Evolutionary conservation across 257 asterid species (phyloP).

Genomic region (Phtheirospermum japonicum): DNA sequence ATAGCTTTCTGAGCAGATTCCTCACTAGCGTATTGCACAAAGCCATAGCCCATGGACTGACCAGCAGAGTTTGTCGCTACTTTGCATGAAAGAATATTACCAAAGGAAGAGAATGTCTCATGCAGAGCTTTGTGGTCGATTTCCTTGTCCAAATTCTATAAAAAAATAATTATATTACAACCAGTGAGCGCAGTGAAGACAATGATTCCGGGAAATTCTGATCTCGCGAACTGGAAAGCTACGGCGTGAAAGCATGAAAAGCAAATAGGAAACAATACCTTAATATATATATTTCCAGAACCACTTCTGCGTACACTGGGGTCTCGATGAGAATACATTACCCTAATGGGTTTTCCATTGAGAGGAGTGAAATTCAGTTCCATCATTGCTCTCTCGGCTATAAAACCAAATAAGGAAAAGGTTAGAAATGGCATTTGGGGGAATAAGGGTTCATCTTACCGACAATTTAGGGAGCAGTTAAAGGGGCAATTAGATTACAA

Average conservation of each 20-base stretch:
- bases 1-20: slow-evolving; percentile 88
- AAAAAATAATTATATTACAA: slow-evolving; percentile 4
- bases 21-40: slow-evolving; percentile 78
- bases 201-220: neutral
- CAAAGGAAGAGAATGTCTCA: slow-evolving; percentile 82
- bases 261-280: slow-evolving; percentile 42
- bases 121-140: slow-evolving; percentile 90
- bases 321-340: slow-evolving; percentile 85
- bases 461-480: neutral
- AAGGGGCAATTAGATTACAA: slow-evolving; percentile 1
- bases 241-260: neutral
- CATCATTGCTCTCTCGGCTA: slow-evolving; percentile 81
- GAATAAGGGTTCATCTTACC: neutral
- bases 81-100: slow-evolving; percentile 80
- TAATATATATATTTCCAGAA: slow-evolving; percentile 78
- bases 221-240: neutral
- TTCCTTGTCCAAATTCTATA: slow-evolving; percentile 84
- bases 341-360: slow-evolving; percentile 74
- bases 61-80: slow-evolving; percentile 72
- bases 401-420: slow-evolving; percentile 6
- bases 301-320: slow-evolving; percentile 80
- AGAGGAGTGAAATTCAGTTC: slow-evolving; percentile 82
- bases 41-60: slow-evolving; percentile 84
- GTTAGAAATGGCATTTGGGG: neutral
- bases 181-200: neutral